Conservation (phyloP, 805 yeast genomes). For the Wickerhamiella nectarea region DNA sequence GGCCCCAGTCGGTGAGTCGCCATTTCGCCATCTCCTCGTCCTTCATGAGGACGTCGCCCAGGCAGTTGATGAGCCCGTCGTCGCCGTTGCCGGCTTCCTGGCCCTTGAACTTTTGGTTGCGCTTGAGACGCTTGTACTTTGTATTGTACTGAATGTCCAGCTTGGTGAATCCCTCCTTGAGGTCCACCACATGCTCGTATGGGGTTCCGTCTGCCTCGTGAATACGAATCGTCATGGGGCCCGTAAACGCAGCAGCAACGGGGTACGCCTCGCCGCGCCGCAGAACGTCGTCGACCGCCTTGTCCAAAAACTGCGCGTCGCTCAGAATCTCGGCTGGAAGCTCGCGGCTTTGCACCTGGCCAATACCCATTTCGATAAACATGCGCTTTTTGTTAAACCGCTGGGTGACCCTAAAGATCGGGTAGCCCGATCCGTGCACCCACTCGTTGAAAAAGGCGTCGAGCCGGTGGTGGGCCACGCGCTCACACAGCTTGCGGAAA, state of each 20-base stretch:
- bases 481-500: slow-evolving; percentile 87
- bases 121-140: slow-evolving; percentile 69
- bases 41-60: slow-evolving; percentile 66
- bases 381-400: slow-evolving; percentile 86
- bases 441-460: slow-evolving; percentile 83
- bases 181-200: slow-evolving; percentile 88
- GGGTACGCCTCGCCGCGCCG: slow-evolving; percentile 10
- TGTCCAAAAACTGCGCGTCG: slow-evolving; percentile 28
- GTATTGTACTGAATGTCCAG: slow-evolving; percentile 92
- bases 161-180: slow-evolving; percentile 72
- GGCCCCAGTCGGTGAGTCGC: slow-evolving; percentile 58
- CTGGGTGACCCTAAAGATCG: slow-evolving; percentile 78
- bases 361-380: slow-evolving; percentile 85
- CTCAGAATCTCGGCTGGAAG: slow-evolving; percentile 23
- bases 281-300: slow-evolving; percentile 25
- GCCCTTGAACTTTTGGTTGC: slow-evolving; percentile 34
- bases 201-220: slow-evolving; percentile 99
- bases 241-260: slow-evolving; percentile 38
- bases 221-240: slow-evolving; percentile 92
- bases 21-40: slow-evolving; percentile 52
- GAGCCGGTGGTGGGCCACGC: slow-evolving; percentile 74
- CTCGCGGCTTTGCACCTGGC: slow-evolving; percentile 59
- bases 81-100: slow-evolving; percentile 23
- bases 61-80: slow-evolving; percentile 34
- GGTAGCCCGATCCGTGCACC: slow-evolving; percentile 83